phyloP scores from a whole-genome alignment of 2,329 filamentous ascomycete species.

The Clonostachys rosea region DNA sequence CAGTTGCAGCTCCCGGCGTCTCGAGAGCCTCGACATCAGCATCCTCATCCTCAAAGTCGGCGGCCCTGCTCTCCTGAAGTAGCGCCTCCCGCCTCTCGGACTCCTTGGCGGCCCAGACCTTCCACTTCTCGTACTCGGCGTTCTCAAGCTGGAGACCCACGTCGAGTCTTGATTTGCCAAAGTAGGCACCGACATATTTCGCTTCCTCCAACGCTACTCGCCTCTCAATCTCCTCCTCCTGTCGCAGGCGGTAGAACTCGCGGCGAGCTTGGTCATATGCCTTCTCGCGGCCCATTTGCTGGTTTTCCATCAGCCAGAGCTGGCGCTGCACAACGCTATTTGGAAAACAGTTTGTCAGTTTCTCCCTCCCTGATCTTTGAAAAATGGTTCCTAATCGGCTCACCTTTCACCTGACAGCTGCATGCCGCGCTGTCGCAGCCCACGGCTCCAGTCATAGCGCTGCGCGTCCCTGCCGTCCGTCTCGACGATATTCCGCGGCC shows the following conservation, averaged over 20 bases:
- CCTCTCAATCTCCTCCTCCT: slow-evolving; percentile 76
- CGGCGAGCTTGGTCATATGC: slow-evolving; percentile 86
- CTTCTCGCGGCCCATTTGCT: slow-evolving; percentile 52
- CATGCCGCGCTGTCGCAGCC: slow-evolving; percentile 68
- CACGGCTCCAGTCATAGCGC: slow-evolving; percentile 73
- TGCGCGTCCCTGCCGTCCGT: slow-evolving; percentile 77
- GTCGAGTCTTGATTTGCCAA: slow-evolving; percentile 71
- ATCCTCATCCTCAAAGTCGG: slow-evolving; percentile 7
- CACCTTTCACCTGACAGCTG: slow-evolving; percentile 82
- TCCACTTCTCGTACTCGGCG: slow-evolving; percentile 77
- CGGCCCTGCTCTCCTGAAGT: too few relatives aligned
- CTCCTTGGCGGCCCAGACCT: slow-evolving; percentile 63
- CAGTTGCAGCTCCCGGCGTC: slow-evolving; percentile 2
- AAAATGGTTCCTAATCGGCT: slow-evolving; percentile 11
- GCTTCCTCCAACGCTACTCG: slow-evolving; percentile 88
- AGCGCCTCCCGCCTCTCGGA: slow-evolving; percentile 35
- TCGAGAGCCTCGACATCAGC: slow-evolving; percentile 11
- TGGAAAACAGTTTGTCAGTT: not conserved
- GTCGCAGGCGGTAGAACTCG: slow-evolving; percentile 85
- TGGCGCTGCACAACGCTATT: slow-evolving; percentile 88
- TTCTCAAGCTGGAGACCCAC: slow-evolving; percentile 82
- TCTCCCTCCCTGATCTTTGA: too few relatives aligned
- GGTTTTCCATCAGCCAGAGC: slow-evolving; percentile 72
- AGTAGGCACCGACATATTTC: slow-evolving; percentile 78
- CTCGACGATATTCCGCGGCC: slow-evolving; percentile 82